Evolutionary conservation across 2,329 filamentous ascomycete genomes (phyloP).

Genomic region (Trichoderma sp.): DNA sequence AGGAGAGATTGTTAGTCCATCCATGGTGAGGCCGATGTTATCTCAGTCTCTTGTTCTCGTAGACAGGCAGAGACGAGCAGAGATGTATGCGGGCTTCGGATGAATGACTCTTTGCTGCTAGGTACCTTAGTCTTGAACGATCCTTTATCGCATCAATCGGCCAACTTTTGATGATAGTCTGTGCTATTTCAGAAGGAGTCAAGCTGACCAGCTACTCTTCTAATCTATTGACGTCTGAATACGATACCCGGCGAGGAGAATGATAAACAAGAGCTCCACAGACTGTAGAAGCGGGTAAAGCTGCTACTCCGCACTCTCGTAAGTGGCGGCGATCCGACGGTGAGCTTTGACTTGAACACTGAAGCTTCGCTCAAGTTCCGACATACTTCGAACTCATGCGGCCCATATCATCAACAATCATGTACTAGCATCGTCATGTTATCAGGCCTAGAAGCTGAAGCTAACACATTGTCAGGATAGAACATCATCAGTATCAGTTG

Average conservation of each 20-base stretch:
- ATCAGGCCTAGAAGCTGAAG: background rate
- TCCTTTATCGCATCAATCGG: background rate
- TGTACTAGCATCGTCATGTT: too few species aligned
- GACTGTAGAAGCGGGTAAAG: background rate
- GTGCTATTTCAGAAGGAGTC: background rate
- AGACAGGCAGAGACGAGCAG: background rate
- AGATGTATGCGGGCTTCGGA: background rate
- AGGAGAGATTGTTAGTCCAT: conserved; percentile 39
- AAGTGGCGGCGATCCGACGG: too few species aligned
- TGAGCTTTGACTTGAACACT: too few species aligned
- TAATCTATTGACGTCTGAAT: background rate
- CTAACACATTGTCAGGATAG: background rate
- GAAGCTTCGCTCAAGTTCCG: too few species aligned
- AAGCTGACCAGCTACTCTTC: background rate
- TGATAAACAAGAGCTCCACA: conserved; percentile 3
- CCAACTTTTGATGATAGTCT: background rate
- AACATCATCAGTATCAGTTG: background rate
- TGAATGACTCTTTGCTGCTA: background rate
- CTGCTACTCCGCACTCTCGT: background rate
- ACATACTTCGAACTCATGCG: too few species aligned
- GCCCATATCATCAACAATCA: too few species aligned
- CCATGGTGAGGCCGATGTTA: conserved; percentile 31
- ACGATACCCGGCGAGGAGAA: background rate
- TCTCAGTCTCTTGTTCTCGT: background rate
- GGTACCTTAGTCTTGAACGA: too few species aligned